Evolutionary conservation across 2,329 filamentous ascomycete species (phyloP).

Genomic region (Hypoxylon sp.): DNA sequence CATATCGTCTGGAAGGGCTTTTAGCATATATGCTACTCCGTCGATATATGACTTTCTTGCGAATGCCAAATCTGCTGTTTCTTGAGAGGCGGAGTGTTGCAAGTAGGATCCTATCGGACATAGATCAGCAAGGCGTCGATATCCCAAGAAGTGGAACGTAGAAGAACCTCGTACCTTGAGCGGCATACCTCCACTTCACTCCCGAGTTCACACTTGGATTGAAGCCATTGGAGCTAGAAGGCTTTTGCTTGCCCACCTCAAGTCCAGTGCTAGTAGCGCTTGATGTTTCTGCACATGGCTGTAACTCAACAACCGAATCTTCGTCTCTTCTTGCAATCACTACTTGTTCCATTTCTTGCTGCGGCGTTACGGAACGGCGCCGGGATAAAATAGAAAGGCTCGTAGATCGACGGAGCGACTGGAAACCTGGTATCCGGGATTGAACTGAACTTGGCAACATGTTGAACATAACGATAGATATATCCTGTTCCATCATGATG

Average conservation of each 20-base stretch:
- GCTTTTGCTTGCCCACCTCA: constrained; percentile 21
- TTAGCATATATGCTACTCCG: constrained; percentile 74
- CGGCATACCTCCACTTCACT: constrained; percentile 53
- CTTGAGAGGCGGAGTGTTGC: constrained; percentile 49
- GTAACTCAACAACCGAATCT: constrained; percentile 32
- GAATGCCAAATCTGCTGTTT: constrained; percentile 61
- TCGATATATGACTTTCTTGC: constrained; percentile 76
- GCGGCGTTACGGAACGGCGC: constrained; percentile 23
- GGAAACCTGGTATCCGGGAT: constrained; percentile 65
- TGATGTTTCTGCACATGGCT: constrained; percentile 22
- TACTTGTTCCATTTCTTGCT: constrained; percentile 34
- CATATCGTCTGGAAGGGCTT: constrained; percentile 72
- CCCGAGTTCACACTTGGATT: constrained; percentile 30
- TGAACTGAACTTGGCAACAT: constrained; percentile 69
- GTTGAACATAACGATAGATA: constrained; percentile 65
- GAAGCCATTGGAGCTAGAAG: background rate
- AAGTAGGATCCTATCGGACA: constrained; percentile 45
- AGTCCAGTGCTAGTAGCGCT: constrained; percentile 9
- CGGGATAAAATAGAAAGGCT: constrained; percentile 53
- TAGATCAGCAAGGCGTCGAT: constrained; percentile 5
- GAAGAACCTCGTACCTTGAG: constrained; percentile 48
- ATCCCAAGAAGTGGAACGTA: background rate
- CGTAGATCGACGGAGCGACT: constrained; percentile 63
- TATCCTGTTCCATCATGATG: constrained; percentile 52
- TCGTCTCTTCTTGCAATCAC: constrained; percentile 37